These are phyloP conservation scores for Arthrobotrys pseudoclavata DNA, from an alignment of 2,329 filamentous ascomycete genomes.

Conservation along the genomic window DNA sequence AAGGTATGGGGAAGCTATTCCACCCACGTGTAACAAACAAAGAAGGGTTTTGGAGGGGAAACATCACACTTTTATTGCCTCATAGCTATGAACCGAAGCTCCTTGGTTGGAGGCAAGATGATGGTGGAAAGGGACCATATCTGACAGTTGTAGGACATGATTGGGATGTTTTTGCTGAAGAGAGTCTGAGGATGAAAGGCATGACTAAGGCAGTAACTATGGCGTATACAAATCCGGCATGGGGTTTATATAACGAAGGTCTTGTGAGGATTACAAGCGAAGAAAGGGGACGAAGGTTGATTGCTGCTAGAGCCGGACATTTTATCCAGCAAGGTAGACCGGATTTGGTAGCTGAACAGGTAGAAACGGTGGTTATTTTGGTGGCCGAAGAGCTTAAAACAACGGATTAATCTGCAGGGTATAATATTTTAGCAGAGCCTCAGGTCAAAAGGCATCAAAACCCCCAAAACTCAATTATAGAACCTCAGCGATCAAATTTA, in stretches of 20 bases:
- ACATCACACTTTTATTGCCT: slow-evolving; percentile 67
- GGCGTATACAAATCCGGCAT: slow-evolving; percentile 71
- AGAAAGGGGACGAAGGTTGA: slow-evolving; percentile 67
- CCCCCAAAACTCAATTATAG: not conserved
- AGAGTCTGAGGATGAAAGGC: slow-evolving; percentile 65
- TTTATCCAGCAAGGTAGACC: slow-evolving; percentile 73
- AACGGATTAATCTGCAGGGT: not conserved
- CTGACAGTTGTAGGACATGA: slow-evolving; percentile 72
- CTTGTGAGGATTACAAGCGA: slow-evolving; percentile 68
- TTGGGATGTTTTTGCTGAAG: slow-evolving; percentile 70
- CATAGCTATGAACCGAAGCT: slow-evolving; percentile 68
- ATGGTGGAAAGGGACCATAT: slow-evolving; percentile 64
- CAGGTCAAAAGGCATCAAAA: not conserved
- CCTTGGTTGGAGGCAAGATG: slow-evolving; percentile 61
- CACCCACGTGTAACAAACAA: slow-evolving; percentile 70
- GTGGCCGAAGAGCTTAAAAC: not conserved
- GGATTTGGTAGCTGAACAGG: slow-evolving; percentile 66
- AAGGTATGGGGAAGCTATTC: slow-evolving; percentile 67
- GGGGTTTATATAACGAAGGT: slow-evolving; percentile 71
- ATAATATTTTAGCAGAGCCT: not conserved
- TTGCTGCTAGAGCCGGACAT: slow-evolving; percentile 70
- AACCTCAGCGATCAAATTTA: not conserved
- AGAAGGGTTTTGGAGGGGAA: slow-evolving; percentile 70
- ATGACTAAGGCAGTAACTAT: slow-evolving; percentile 67
- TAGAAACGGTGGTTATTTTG: slow-evolving; percentile 22